These are phyloP conservation scores for Candida sanyaensis DNA, from an alignment of 1,139 yeast species.

Conservation along the genomic window DNA sequence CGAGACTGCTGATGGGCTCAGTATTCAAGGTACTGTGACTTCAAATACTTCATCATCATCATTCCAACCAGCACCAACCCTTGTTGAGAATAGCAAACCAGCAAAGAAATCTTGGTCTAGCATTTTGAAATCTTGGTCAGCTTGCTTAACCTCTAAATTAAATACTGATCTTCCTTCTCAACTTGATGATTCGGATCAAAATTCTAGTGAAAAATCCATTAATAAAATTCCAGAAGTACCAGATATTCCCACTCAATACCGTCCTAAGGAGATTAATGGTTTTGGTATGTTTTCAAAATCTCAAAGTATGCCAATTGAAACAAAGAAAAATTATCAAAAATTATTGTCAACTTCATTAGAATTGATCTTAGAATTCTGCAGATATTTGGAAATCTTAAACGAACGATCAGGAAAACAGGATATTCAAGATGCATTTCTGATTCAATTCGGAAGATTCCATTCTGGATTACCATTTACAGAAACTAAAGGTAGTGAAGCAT, in stretches of 20 bases:
- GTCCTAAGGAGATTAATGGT: slow-evolving; percentile 9
- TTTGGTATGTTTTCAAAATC: slow-evolving; percentile 8
- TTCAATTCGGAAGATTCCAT: slow-evolving; percentile 8
- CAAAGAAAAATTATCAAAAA: slow-evolving; percentile 3
- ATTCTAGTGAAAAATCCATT: not conserved
- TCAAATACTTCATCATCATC: not conserved
- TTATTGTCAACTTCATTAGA: slow-evolving; percentile 3
- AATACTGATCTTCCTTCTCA: not conserved
- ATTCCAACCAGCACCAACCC: not conserved
- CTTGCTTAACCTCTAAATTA: not conserved
- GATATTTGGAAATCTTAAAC: slow-evolving; percentile 7
- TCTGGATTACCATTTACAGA: slow-evolving; percentile 8
- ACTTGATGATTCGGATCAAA: not conserved
- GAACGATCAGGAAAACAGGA: slow-evolving; percentile 8
- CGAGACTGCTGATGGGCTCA: not conserved
- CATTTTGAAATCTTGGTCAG: not conserved
- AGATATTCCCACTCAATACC: slow-evolving; percentile 7
- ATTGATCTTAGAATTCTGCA: slow-evolving; percentile 8
- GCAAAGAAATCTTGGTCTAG: not conserved
- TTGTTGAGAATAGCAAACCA: slow-evolving; percentile 2
- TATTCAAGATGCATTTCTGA: slow-evolving; percentile 5
- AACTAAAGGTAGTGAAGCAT: not conserved
- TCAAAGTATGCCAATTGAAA: slow-evolving; percentile 5
- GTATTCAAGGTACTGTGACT: not conserved
- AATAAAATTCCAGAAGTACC: not conserved